A percentile compares a stretch with the other conserved stretches of the same genome.
These are phyloP conservation scores for Babesia bovis DNA, from an alignment of 169 alveolate species.

Conservation along the genomic window DNA sequence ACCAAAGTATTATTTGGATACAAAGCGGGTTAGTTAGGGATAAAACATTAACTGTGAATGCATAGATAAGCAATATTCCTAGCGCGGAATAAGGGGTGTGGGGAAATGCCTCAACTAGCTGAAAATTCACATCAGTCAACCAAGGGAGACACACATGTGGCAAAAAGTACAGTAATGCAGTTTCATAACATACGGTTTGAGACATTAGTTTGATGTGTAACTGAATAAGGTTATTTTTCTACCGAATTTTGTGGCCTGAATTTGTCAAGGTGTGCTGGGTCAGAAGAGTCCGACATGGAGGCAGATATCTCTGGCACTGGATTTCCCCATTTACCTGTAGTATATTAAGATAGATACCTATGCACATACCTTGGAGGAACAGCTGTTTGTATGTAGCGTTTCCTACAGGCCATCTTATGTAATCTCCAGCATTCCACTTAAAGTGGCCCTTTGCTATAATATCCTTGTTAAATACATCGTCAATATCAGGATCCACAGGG, in stretches of 20 bases:
- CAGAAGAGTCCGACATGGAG: slow-evolving; percentile 2
- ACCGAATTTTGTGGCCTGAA: slow-evolving; percentile 19
- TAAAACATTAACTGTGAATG: background rate
- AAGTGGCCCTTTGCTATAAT: slow-evolving; percentile 81
- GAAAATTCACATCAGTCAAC: background rate
- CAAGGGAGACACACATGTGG: too few relatives aligned
- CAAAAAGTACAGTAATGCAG: too few relatives aligned
- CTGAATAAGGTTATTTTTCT: background rate
- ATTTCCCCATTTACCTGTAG: slow-evolving; percentile 68
- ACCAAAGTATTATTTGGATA: background rate
- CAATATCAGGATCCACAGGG: slow-evolving; percentile 84
- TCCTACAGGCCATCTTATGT: slow-evolving; percentile 83
- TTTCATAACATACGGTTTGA: too few relatives aligned
- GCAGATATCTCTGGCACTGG: slow-evolving; percentile 50
- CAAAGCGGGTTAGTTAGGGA: background rate
- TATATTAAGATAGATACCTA: background rate
- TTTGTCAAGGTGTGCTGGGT: slow-evolving; percentile 8
- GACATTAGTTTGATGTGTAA: too few relatives aligned
- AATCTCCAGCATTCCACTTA: slow-evolving; percentile 82
- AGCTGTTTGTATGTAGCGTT: slow-evolving; percentile 77
- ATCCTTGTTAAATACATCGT: slow-evolving; percentile 83
- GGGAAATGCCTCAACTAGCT: background rate
- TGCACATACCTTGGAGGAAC: slow-evolving; percentile 73
- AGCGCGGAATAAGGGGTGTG: background rate
- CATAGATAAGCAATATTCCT: background rate